Percentiles rank a stretch among this genome's conserved stretches.
These are phyloP conservation scores for Rusavskia elegans DNA, from an alignment of 495 filamentous ascomycete species.

Conservation along the genomic window DNA sequence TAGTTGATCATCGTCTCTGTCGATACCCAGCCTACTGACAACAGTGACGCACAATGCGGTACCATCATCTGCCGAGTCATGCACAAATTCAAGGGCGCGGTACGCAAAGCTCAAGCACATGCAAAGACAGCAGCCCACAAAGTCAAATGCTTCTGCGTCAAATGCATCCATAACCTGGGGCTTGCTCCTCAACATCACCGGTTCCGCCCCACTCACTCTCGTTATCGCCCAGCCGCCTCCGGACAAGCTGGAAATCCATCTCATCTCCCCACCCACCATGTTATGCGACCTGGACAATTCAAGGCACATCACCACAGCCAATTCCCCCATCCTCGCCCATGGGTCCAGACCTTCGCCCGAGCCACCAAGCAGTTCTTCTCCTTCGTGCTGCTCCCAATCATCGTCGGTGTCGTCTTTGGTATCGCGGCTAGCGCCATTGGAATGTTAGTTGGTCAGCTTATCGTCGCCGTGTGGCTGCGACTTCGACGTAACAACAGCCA, in stretches of 20 bases:
- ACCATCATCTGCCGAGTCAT: conserved; percentile 15
- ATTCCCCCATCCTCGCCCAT: conserved; percentile 19
- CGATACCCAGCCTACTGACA: conserved; percentile 3
- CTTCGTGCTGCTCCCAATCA: conserved; percentile 31
- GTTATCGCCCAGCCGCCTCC: not conserved
- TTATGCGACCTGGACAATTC: conserved; percentile 16
- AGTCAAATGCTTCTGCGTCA: conserved; percentile 13
- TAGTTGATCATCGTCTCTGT: conserved; percentile 5
- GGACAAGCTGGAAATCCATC: conserved; percentile 3
- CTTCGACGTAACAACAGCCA: conserved; percentile 18
- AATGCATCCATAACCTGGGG: conserved; percentile 8
- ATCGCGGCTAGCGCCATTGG: conserved; percentile 34
- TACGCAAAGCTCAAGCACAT: conserved; percentile 10
- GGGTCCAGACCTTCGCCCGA: conserved; percentile 8
- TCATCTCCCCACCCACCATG: conserved; percentile 13
- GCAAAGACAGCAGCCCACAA: conserved; percentile 9
- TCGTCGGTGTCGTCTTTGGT: conserved; percentile 34
- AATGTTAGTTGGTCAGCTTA: conserved; percentile 34
- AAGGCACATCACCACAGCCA: conserved; percentile 15
- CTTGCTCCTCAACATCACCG: not conserved
- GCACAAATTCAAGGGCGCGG: conserved; percentile 6
- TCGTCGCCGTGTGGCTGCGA: conserved; percentile 34
- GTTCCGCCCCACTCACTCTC: not conserved
- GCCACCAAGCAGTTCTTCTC: conserved; percentile 23
- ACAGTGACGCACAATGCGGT: conserved; percentile 10